Evolutionary conservation across 2,329 filamentous ascomycete genomes (phyloP).

Genomic region (Penicillium occitanis): DNA sequence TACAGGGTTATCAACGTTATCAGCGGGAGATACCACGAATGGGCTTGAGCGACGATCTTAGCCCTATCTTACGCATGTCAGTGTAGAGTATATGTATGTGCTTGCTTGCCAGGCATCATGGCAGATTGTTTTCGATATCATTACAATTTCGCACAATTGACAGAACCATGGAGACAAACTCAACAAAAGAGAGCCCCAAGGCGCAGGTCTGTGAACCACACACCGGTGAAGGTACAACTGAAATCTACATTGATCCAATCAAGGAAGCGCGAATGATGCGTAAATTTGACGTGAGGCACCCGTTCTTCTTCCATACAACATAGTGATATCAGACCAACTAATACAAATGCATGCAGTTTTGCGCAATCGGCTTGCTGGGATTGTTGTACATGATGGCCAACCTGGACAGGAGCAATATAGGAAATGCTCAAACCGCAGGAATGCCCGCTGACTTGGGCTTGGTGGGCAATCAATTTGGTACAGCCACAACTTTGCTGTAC

Average conservation of each 20-base stretch:
- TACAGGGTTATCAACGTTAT: constrained; percentile 13
- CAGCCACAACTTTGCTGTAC: constrained; percentile 17
- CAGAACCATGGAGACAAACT: constrained; percentile 12
- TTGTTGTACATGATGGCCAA: constrained; percentile 24
- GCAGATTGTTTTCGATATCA: constrained; percentile 10
- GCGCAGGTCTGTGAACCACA: constrained; percentile 12
- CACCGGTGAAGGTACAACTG: constrained; percentile 5
- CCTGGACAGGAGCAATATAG: constrained; percentile 48
- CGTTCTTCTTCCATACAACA: not conserved
- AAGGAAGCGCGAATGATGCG: constrained; percentile 24
- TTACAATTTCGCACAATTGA: constrained; percentile 1
- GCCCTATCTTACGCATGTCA: constrained; percentile 1
- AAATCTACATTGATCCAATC: constrained; percentile 19
- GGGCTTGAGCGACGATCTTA: constrained; percentile 7
- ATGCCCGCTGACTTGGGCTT: constrained; percentile 49
- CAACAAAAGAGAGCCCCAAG: constrained; percentile 7
- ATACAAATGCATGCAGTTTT: constrained; percentile 17
- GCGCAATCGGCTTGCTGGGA: constrained; percentile 24
- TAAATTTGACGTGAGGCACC: constrained; percentile 24
- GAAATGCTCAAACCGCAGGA: constrained; percentile 54
- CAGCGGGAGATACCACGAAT: constrained; percentile 13
- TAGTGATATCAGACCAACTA: constrained; percentile 8
- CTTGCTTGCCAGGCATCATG: constrained; percentile 8
- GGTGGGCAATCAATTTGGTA: constrained; percentile 45
- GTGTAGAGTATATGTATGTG: constrained; percentile 10